Evolutionary conservation across 2,329 filamentous ascomycete genomes (phyloP).

Genomic region (Fusarium gaditjirri): DNA sequence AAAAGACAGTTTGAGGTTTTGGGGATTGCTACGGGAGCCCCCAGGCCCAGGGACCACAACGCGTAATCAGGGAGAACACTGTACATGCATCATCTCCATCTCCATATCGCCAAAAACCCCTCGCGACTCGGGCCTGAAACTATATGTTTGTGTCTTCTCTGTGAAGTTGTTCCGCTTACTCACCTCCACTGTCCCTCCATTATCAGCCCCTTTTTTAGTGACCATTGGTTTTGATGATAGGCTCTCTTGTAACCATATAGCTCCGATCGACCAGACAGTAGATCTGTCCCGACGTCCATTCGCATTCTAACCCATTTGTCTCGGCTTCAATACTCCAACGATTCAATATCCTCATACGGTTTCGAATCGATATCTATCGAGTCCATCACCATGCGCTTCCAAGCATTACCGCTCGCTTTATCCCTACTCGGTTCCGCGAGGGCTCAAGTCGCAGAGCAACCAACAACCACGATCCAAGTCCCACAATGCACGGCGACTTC

Average conservation of each 20-base stretch:
- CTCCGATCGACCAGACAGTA: neutral
- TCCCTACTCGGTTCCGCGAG: conserved; percentile 50
- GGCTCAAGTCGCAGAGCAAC: conserved; percentile 49
- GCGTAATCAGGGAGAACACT: conserved; percentile 34
- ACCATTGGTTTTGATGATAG: conserved; percentile 18
- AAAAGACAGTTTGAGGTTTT: conserved; percentile 39
- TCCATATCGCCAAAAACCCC: neutral
- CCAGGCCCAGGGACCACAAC: conserved; percentile 16
- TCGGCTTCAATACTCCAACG: neutral
- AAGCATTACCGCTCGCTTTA: conserved; percentile 47
- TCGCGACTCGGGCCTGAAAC: neutral
- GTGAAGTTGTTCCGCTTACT: neutral
- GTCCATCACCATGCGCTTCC: conserved; percentile 43
- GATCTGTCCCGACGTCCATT: conserved; percentile 14
- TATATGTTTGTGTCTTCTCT: neutral
- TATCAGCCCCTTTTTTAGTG: conserved; percentile 1
- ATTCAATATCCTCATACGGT: neutral
- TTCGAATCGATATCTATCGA: conserved; percentile 1
- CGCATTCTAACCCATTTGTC: neutral
- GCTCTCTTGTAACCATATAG: conserved; percentile 7
- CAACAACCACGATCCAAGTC: conserved; percentile 56
- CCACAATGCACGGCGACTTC: conserved; percentile 67
- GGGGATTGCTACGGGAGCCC: conserved; percentile 1
- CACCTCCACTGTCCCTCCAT: neutral
- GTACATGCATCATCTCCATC: neutral